Evolutionary conservation across 495 filamentous ascomycete species (phyloP).

Genomic region (Penicillium lividum): DNA sequence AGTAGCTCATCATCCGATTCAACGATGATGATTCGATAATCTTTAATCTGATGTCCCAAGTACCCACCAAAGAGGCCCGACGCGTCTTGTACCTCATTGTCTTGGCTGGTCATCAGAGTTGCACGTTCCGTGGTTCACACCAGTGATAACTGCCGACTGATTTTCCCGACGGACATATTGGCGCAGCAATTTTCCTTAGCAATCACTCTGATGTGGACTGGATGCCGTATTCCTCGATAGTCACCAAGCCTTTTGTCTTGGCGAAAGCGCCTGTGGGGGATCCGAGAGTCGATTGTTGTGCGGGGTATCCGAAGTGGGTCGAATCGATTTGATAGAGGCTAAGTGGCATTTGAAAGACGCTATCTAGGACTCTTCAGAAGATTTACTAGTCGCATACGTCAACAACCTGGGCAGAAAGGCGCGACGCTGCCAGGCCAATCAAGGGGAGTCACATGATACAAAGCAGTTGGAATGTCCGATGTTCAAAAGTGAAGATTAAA

Average conservation of each 20-base stretch:
- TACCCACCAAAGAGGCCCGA: neutral
- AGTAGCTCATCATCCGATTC: neutral
- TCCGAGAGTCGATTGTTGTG: conserved; percentile 3
- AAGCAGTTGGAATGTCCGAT: too few species aligned
- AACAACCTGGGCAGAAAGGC: neutral
- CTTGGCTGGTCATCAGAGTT: neutral
- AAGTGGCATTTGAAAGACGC: neutral
- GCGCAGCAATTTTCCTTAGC: neutral
- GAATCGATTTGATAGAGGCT: neutral
- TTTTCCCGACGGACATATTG: neutral
- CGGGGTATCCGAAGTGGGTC: conserved; percentile 3
- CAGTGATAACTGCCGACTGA: neutral
- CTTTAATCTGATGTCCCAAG: neutral
- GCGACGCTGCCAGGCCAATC: neutral
- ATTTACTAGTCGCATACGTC: neutral
- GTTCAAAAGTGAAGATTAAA: too few species aligned
- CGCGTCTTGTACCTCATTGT: neutral
- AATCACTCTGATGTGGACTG: neutral
- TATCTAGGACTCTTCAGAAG: neutral
- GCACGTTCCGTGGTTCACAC: neutral
- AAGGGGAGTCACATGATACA: neutral
- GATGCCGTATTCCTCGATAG: neutral
- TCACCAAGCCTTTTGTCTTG: conserved; percentile 2
- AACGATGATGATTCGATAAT: neutral
- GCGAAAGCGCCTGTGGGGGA: conserved; percentile 2